phyloP scores from a whole-genome alignment of 2,329 filamentous ascomycete genomes.

The Tolypocladium sp. region DNA sequence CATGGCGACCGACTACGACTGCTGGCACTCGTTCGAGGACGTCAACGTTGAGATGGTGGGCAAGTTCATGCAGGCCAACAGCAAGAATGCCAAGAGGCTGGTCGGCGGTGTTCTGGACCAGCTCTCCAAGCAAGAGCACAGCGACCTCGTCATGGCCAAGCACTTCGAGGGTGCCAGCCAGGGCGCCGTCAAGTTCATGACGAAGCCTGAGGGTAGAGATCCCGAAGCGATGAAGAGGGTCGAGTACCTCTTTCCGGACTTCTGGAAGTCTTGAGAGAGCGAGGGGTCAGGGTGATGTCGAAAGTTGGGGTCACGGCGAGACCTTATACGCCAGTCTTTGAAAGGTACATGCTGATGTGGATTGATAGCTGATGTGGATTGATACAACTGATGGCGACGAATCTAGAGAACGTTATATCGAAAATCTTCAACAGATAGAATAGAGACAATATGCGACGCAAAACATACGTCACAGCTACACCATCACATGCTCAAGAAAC shows the following conservation, averaged over 20 bases:
- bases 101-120: slow-evolving; percentile 83
- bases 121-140: slow-evolving; percentile 68
- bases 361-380: background rate
- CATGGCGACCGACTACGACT: slow-evolving; percentile 99
- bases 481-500: background rate
- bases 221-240: slow-evolving; percentile 70
- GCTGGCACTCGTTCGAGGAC: slow-evolving; percentile 77
- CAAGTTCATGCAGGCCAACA: slow-evolving; percentile 90
- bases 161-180: slow-evolving; percentile 70
- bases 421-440: background rate
- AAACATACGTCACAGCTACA: background rate
- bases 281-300: too few species aligned
- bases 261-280: slow-evolving; percentile 39
- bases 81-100: slow-evolving; percentile 75
- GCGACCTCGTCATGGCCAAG: slow-evolving; percentile 67
- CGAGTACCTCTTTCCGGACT: slow-evolving; percentile 80
- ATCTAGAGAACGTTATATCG: background rate
- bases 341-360: background rate
- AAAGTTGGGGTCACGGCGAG: background rate
- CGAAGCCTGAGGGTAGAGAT: slow-evolving; percentile 64
- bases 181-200: slow-evolving; percentile 74
- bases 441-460: background rate
- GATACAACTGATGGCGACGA: background rate
- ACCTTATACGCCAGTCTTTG: background rate
- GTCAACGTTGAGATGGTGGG: slow-evolving; percentile 97